phyloP scores from a whole-genome alignment of 257 asterid genomes.

The Leonotis leonurus region DNA sequence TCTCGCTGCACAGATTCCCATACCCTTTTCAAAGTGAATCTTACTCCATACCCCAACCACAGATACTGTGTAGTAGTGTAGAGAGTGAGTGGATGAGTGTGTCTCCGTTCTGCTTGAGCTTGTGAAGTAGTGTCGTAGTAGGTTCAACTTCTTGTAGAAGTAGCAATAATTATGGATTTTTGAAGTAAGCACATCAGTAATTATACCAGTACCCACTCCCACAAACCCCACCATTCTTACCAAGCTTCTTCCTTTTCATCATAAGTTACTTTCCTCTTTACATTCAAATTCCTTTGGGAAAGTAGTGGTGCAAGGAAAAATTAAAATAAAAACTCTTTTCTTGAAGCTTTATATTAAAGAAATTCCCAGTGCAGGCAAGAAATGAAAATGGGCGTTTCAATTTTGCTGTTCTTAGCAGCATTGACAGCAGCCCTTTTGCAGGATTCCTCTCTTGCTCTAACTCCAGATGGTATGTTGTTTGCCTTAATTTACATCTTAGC shows the following conservation, averaged over 20 bases:
- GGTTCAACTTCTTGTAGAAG: conserved; percentile 14
- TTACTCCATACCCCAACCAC: conserved; percentile 23
- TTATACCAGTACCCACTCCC: conserved; percentile 30
- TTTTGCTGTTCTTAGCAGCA: conserved; percentile 37
- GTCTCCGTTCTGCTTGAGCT: background rate
- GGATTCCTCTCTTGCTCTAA: conserved; percentile 47
- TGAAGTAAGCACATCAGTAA: conserved; percentile 34
- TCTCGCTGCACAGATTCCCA: conserved; percentile 36
- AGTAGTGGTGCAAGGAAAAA: background rate
- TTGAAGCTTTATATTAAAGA: conserved; percentile 7
- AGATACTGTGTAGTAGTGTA: background rate
- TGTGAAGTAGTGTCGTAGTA: background rate
- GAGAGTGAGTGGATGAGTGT: background rate
- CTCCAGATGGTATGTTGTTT: conserved; percentile 65
- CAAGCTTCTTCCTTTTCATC: conserved; percentile 30
- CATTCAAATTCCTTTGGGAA: conserved; percentile 19
- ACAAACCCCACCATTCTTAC: conserved; percentile 31
- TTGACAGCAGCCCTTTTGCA: conserved; percentile 42
- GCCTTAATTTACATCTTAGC: background rate
- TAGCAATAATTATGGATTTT: conserved; percentile 39
- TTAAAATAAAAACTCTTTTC: background rate
- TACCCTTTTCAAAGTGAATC: conserved; percentile 30
- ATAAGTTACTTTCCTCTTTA: conserved; percentile 14
- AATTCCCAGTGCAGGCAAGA: conserved; percentile 23
- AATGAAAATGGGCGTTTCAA: conserved; percentile 39